Evolutionary conservation across 2,329 filamentous ascomycete genomes (phyloP), one percentile per base, ranked within the genome.

Genomic region (Colletotrichum sp.): DNA sequence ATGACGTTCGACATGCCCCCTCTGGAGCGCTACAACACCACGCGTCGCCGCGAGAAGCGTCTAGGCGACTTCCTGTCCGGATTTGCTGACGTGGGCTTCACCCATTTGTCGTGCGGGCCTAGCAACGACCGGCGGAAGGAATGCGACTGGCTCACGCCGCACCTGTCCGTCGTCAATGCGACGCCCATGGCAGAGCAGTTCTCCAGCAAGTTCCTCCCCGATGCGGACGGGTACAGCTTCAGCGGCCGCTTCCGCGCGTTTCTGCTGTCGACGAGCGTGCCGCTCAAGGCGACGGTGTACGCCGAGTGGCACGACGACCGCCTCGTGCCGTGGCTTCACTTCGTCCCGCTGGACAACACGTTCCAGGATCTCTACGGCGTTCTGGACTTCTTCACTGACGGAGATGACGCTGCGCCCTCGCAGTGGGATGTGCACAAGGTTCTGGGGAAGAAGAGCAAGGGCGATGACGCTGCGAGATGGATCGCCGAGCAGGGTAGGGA

Each of bases 281-380:
- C 92, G 2, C 89, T 95, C 81, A 95, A 95, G 83, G 89, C 91
- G 15, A 95, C 93, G 5, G 88, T 95, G 58, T 95, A 94, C 81
- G 86, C 90, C 10, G 94, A 95, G 81, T 95, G 94, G 94, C 93
- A 95, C 81, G 93, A 95, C 81, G 89, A 90, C 58, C 88, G 94
- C 8, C 86, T 95, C 1, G 84, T 91, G 16, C 91, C 93, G 0
- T 96, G 94, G 94, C 85, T 90, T 77, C 94, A 96, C 83, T 95
- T 94, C 79, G 90, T 93, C 2, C 94, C 94, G 3, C 88, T 95
- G 79, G 92, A 94, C 81, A 93, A 93, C 79, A 90, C 90, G 2
- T 93, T 91, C 75, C 86, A 90, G 68, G 94, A 95, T 62, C 81
- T 94, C 12, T 94, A 94, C 78, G 89, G 89, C 12, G 87, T 93